Evolutionary conservation across 352 stramenopile species (phyloP), one percentile per base, ranked within the genome.

Genomic region (Phytophthora pseudosyringae): DNA sequence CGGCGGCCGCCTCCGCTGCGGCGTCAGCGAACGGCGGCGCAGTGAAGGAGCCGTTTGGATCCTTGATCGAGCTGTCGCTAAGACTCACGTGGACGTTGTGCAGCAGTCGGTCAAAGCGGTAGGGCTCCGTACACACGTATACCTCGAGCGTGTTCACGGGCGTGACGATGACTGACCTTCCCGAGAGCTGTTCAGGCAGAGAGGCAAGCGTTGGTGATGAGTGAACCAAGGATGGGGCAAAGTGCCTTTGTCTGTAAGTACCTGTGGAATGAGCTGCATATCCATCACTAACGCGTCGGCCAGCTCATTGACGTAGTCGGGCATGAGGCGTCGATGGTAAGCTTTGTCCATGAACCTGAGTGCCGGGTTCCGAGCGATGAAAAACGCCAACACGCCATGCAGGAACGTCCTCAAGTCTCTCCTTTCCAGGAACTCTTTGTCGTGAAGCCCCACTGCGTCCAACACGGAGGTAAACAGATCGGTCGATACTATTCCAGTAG

Each of bases 281-380:
- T 86, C 71, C n/a, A 78, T 40, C 32, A 84, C 44, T 32, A 89
- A 56, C 16, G 73, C 45, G 10, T 59, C 55, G 26, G 73, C 76
- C n/a, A 91, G 59, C 33, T 88, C 71, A 11, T 67, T 64, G 10
- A 83, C 62, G 45, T 89, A 89, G 32, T 75, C 60, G 2, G 80
- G 71, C 25, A 89, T 75, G 25, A 83, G 57, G 15, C 82, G 66
- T 9, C 76, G 73, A 58, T 91, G 82, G 38, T 80, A 75, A 1
- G 76, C 75, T 57, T 89, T 91, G 61, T 82, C 78, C 74, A 89
- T 69, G 56, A 89, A 84, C 28, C 68, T 75, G 12, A 91, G 73
- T 28, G 65, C 36, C 11, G 66, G 66, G 53, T 78, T 91, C 12
- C 69, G 71, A 25, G 79, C 76, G 56, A 91, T 76, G 13, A 73